Conservation (phyloP, 2,329 filamentous ascomycete species). For the Tolypocladium tropicale region DNA sequence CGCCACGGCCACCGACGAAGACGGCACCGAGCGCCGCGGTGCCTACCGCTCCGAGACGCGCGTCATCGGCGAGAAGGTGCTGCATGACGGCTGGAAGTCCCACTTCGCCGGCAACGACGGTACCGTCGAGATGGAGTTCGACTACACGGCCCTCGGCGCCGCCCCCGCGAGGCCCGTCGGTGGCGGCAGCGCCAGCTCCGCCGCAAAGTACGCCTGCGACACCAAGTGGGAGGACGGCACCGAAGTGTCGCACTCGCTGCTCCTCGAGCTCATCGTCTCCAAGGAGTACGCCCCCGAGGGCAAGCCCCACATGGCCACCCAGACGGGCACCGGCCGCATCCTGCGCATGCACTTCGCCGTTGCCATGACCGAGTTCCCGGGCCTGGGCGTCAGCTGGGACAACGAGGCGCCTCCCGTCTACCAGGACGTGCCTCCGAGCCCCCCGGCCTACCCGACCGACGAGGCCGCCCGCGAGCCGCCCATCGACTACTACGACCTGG, state of each 20-base stretch:
- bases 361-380: slow-evolving; percentile 70
- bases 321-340: slow-evolving; percentile 83
- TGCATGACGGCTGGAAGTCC: slow-evolving; percentile 86
- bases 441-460: slow-evolving; percentile 52
- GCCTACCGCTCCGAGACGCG: slow-evolving; percentile 64
- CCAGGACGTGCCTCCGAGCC: slow-evolving; percentile 81
- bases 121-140: slow-evolving; percentile 43
- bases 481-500: slow-evolving; percentile 29
- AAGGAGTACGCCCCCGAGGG: slow-evolving; percentile 76
- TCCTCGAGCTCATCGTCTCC: slow-evolving; percentile 88
- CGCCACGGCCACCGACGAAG: slow-evolving; percentile 7
- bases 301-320: slow-evolving; percentile 58
- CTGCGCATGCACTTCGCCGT: slow-evolving; percentile 86
- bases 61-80: slow-evolving; percentile 67
- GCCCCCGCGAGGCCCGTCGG: slow-evolving; percentile 24
- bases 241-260: slow-evolving; percentile 71
- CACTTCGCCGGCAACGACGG: slow-evolving; percentile 43
- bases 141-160: slow-evolving; percentile 24
- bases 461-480: slow-evolving; percentile 15
- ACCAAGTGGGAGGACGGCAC: slow-evolving; percentile 64
- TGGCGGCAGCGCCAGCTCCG: slow-evolving; percentile 4
- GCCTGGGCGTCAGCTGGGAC: slow-evolving; percentile 91
- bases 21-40: slow-evolving; percentile 45
- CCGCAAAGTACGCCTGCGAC: slow-evolving; percentile 62
- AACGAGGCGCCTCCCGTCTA: slow-evolving; percentile 92